A percentile compares a stretch with the other conserved stretches of the same genome.
Conservation (phyloP, 768 basidiomycete species). For the Panellus pusillus region DNA sequence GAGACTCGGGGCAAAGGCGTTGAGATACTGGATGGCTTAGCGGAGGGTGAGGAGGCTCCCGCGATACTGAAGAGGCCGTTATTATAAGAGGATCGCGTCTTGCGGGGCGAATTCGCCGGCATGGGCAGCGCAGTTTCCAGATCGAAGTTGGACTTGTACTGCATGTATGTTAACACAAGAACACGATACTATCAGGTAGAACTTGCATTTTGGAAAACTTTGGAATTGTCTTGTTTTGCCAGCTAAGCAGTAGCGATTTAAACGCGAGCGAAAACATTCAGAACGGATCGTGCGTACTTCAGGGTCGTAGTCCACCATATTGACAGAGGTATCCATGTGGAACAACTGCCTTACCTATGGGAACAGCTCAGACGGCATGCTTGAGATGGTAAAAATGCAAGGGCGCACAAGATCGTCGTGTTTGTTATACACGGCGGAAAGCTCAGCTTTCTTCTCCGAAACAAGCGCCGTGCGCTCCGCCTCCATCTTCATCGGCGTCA, state of each 20-base stretch:
- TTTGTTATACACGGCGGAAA: slow-evolving; percentile 57
- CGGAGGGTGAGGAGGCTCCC: background rate
- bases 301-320: slow-evolving; percentile 78
- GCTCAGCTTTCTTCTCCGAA: slow-evolving; percentile 55
- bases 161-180: background rate
- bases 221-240: slow-evolving; percentile 59
- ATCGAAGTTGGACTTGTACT: slow-evolving; percentile 17
- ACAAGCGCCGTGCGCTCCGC: slow-evolving; percentile 48
- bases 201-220: slow-evolving; percentile 54
- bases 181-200: slow-evolving; percentile 40
- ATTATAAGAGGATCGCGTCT: slow-evolving; percentile 17
- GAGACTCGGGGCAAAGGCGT: background rate
- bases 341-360: slow-evolving; percentile 80
- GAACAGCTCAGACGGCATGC: slow-evolving; percentile 2
- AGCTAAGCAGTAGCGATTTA: slow-evolving; percentile 6
- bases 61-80: slow-evolving; percentile 8
- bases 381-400: slow-evolving; percentile 1
- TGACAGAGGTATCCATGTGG: slow-evolving; percentile 81
- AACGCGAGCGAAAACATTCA: slow-evolving; percentile 4
- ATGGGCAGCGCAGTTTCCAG: slow-evolving; percentile 9
- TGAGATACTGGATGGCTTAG: background rate
- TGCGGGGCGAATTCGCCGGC: slow-evolving; percentile 8
- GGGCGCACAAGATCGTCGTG: slow-evolving; percentile 74
- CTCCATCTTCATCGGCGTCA: slow-evolving; percentile 30
- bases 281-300: slow-evolving; percentile 48